Percentiles rank a stretch among this genome's conserved stretches.
These are phyloP conservation scores for Apiospora aurea DNA, from an alignment of 2,329 filamentous ascomycete genomes.

Conservation along the genomic window DNA sequence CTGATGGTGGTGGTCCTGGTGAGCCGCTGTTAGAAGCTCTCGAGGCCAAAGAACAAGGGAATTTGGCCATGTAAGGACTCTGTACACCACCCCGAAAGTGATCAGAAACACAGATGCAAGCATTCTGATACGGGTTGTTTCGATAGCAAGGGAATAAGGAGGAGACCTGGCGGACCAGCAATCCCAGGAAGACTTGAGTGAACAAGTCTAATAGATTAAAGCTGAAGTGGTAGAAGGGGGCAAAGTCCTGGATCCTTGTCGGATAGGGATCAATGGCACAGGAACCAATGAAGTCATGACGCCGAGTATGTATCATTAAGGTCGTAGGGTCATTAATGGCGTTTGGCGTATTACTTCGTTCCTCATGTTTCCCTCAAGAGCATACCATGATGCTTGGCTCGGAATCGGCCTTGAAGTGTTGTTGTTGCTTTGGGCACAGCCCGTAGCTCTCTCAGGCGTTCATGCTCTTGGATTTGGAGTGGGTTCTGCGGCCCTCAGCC, in stretches of 20 bases:
- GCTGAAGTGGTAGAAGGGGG: neutral
- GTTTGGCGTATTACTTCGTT: constrained; percentile 15
- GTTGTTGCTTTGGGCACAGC: constrained; percentile 12
- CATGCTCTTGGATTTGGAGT: constrained; percentile 66
- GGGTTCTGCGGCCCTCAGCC: constrained; percentile 58
- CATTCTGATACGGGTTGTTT: neutral
- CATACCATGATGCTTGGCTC: neutral
- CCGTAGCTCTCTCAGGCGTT: constrained; percentile 47
- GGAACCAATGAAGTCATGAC: constrained; percentile 11
- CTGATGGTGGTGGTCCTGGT: neutral
- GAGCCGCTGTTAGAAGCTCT: neutral
- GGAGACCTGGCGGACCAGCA: neutral
- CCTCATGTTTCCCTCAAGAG: neutral
- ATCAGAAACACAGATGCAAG: neutral
- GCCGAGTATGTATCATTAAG: constrained; percentile 17
- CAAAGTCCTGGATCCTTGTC: neutral
- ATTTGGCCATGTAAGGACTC: neutral
- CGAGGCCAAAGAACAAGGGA: neutral
- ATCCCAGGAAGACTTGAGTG: neutral
- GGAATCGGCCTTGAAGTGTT: neutral
- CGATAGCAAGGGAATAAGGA: neutral
- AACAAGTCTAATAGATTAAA: neutral
- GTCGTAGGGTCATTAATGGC: constrained; percentile 19
- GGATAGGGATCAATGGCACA: neutral
- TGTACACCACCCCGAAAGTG: neutral